Conservation (phyloP, 164 flowering plant species). For the Vitis labrusca region DNA sequence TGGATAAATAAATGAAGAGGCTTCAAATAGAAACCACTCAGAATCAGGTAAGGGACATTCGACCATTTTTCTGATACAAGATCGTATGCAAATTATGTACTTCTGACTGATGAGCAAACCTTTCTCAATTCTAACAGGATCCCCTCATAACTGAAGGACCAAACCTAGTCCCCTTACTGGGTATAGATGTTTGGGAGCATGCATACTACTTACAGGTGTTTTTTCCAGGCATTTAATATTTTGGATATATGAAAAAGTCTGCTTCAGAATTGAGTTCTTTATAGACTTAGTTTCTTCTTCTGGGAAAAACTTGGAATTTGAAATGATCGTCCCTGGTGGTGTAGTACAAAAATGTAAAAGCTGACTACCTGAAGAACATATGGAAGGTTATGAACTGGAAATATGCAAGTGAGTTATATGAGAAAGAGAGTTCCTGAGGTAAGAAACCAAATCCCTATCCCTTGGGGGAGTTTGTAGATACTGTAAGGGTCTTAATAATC, state of each 20-base stretch:
- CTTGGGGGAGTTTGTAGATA: no score
- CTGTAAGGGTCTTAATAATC: no score
- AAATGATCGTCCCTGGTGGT: not conserved
- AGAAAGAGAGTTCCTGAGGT: conserved; percentile 49
- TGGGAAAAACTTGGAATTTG: no score
- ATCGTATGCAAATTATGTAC: not conserved
- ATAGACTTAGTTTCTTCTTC: no score
- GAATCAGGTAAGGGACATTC: conserved; percentile 62
- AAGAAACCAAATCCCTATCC: not conserved
- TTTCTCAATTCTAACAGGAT: conserved; percentile 45
- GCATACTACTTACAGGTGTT: conserved; percentile 95
- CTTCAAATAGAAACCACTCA: conserved; percentile 88
- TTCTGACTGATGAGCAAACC: not conserved
- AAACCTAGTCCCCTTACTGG: conserved; percentile 78
- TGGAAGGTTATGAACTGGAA: conserved; percentile 98
- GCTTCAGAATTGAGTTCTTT: no score
- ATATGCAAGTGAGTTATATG: conserved; percentile 63
- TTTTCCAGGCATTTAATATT: not conserved
- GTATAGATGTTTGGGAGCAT: conserved; percentile 99
- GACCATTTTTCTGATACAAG: not conserved
- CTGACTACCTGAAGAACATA: conserved; percentile 88
- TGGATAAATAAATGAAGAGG: conserved; percentile 74
- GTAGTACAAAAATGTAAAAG: conserved; percentile 97
- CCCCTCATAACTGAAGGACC: conserved; percentile 84
- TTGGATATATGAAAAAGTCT: not conserved